Evolutionary conservation across 2,329 filamentous ascomycete genomes (phyloP).

Genomic region (Aureobasidium musti): DNA sequence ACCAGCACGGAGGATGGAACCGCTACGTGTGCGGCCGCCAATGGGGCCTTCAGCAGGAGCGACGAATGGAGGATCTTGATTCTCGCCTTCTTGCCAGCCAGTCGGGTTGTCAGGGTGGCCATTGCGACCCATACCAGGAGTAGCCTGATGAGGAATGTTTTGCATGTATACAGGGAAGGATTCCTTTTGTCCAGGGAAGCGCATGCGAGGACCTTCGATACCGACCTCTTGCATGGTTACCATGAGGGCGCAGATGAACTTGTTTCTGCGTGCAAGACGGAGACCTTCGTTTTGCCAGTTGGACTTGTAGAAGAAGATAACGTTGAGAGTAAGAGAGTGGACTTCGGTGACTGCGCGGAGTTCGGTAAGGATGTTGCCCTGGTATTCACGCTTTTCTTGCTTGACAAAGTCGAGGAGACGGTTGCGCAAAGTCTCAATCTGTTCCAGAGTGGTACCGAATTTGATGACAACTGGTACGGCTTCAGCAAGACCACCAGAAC

Average conservation of each 20-base stretch:
- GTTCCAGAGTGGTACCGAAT: conserved; percentile 79
- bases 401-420: conserved; percentile 81
- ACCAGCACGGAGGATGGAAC: conserved; percentile 28
- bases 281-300: conserved; percentile 95
- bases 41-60: conserved; percentile 36
- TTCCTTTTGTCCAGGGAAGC: conserved; percentile 67
- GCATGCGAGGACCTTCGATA: conserved; percentile 79
- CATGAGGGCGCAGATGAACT: conserved; percentile 92
- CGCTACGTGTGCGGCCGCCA: conserved; percentile 29
- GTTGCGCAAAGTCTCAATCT: conserved; percentile 79
- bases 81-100: conserved; percentile 41
- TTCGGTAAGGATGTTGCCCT: conserved; percentile 82
- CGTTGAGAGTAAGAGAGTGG: conserved; percentile 82
- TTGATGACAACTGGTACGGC: conserved; percentile 81
- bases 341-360: conserved; percentile 77
- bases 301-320: conserved; percentile 96
- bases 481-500: conserved; percentile 85
- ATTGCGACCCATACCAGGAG: conserved; percentile 47
- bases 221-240: conserved; percentile 78
- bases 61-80: conserved; percentile 49
- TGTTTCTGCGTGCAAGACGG: conserved; percentile 86
- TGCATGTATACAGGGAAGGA: conserved; percentile 67
- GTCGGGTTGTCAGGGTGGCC: conserved; percentile 50
- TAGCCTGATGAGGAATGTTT: conserved; percentile 51
- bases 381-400: conserved; percentile 85